A percentile compares a stretch with the other conserved stretches of the same genome.
These are phyloP conservation scores for Suhomyces kilbournensis DNA, from an alignment of 805 yeast genomes.

Conservation along the genomic window DNA sequence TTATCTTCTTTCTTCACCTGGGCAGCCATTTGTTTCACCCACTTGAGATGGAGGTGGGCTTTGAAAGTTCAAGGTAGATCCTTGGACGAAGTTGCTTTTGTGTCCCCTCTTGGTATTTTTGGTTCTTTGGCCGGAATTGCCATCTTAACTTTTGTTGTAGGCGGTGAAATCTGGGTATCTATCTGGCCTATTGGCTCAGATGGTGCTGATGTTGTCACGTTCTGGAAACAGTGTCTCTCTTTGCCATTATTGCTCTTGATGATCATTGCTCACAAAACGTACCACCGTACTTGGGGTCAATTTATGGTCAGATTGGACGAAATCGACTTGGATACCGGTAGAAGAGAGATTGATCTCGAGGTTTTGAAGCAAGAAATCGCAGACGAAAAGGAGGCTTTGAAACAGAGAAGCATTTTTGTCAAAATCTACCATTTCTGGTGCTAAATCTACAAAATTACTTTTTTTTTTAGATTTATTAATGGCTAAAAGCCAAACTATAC, in stretches of 20 bases:
- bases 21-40: constrained; percentile 40
- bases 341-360: constrained; percentile 35
- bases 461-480: too few relatives aligned
- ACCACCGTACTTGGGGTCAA: constrained; percentile 24
- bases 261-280: constrained; percentile 42
- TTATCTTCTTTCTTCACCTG: constrained; percentile 42
- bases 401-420: constrained; percentile 27
- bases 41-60: constrained; percentile 41
- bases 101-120: constrained; percentile 33
- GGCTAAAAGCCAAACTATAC: too few relatives aligned
- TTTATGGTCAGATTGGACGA: constrained; percentile 31
- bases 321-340: constrained; percentile 44
- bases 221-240: constrained; percentile 50
- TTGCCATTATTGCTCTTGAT: constrained; percentile 40
- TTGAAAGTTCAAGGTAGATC: constrained; percentile 31
- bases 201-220: constrained; percentile 30
- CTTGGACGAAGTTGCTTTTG: constrained; percentile 33
- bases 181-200: constrained; percentile 33
- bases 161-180: constrained; percentile 40
- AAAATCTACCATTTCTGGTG: constrained; percentile 34
- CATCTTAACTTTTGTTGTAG: constrained; percentile 31
- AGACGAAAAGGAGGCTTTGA: constrained; percentile 30
- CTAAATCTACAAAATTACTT: constrained; percentile 9
- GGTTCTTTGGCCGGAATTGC: constrained; percentile 35
- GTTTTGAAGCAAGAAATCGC: constrained; percentile 40